These are phyloP conservation scores for Suillus plorans DNA, from an alignment of 768 basidiomycete genomes.

Conservation along the genomic window DNA sequence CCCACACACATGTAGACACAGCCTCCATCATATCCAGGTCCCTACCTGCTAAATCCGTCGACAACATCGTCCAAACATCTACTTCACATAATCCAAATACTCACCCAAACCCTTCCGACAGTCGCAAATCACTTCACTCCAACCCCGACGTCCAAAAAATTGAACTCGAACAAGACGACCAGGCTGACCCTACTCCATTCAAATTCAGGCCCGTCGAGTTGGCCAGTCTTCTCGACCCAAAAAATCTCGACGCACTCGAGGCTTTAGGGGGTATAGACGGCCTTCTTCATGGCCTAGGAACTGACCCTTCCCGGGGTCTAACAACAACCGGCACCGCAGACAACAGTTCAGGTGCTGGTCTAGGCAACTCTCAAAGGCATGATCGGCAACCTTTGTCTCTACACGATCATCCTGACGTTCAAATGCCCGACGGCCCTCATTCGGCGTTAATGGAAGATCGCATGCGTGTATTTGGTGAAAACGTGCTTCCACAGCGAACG, in stretches of 20 bases:
- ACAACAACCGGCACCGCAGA: slow-evolving; percentile 9
- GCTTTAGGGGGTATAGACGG: slow-evolving; percentile 69
- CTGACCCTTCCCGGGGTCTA: slow-evolving; percentile 52
- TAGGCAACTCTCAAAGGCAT: slow-evolving; percentile 33
- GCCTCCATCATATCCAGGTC: slow-evolving; percentile 30
- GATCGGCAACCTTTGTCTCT: slow-evolving; percentile 21
- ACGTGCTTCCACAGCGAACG: slow-evolving; percentile 68
- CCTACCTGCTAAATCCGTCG: slow-evolving; percentile 13
- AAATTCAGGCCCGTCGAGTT: slow-evolving; percentile 69
- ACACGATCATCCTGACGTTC: slow-evolving; percentile 14
- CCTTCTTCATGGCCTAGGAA: slow-evolving; percentile 74
- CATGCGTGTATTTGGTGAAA: slow-evolving; percentile 68
- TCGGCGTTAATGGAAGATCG: slow-evolving; percentile 59
- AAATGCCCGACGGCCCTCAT: slow-evolving; percentile 12
- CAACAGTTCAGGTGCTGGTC: slow-evolving; percentile 26
- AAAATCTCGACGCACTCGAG: slow-evolving; percentile 64
- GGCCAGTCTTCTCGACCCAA: slow-evolving; percentile 89
- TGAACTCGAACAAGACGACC: slow-evolving; percentile 38
- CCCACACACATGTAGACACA: slow-evolving; percentile 39
- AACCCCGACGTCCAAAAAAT: slow-evolving; percentile 20
- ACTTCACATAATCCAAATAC: background rate
- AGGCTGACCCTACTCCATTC: slow-evolving; percentile 69
- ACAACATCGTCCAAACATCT: slow-evolving; percentile 7
- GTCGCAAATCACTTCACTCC: slow-evolving; percentile 21
- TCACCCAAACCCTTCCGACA: slow-evolving; percentile 4